Evolutionary conservation across 2,329 filamentous ascomycete genomes (phyloP), one percentile per base, ranked within the genome.

Genomic region (Graphilbum sp.): DNA sequence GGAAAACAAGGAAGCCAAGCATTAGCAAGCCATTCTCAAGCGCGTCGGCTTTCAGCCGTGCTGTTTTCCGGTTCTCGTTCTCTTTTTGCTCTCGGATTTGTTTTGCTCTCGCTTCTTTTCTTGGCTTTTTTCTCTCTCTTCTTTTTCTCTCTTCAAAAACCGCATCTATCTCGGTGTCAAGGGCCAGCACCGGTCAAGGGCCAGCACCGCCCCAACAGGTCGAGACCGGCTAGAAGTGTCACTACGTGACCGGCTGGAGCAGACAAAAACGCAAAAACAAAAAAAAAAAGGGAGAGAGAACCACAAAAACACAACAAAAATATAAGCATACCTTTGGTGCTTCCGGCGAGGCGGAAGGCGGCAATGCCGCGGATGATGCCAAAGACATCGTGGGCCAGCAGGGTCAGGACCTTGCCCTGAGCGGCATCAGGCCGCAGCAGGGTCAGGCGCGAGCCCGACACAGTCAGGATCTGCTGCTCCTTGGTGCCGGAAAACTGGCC

Each of bases 381-480:
- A 60, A 98, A 98, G 35, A 93, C 74, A 66, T 98, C 83, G 55
- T 96, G 88, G 2, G 88, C 86, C 44, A 92, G 72, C 21, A 95
- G 63, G 6, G 86, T 85, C 36, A 79, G 72, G 51, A 96, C 77
- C 58, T 90, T 93, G 46, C 85, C 85, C 53, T 87, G 79, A 2
- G 76, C 70, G 19, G 85, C 77, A 54, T 94, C 84, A 18, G 90
- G 85, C 43, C 87, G 80, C 52, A 93, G 72, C 40, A 99, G 74
- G 30, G 81, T 82, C 43, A 99, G 72, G 48, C 82, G 82, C 43
- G 90, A 93, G 44, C 90, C 90, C 37, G 85, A 88, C 35, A 82
- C 88, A 21, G 87, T 88, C 56, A 95, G 75, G 55, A 99, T 94
- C 62, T 95, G 87, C 67, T 98, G 90, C 62, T 95, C 88, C 63